These are phyloP conservation scores for Aphanomyces euteiches DNA, from an alignment of 352 stramenopile species.

Conservation along the genomic window DNA sequence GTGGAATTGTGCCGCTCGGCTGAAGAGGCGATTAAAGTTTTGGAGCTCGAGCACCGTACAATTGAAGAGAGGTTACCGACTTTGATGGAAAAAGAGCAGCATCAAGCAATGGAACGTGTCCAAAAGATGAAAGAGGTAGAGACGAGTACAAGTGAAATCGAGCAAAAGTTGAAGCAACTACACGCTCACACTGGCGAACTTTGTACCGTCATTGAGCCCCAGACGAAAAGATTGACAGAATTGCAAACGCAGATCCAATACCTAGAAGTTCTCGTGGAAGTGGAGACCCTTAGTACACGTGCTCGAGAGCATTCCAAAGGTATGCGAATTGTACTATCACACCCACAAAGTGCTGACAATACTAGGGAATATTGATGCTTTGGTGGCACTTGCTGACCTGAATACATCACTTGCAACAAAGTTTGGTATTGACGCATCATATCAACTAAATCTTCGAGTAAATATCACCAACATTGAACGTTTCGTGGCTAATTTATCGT, in stretches of 20 bases:
- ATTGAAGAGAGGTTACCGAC: slow-evolving; percentile 7
- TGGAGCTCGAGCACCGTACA: neutral
- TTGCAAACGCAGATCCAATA: slow-evolving; percentile 22
- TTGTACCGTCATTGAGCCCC: slow-evolving; percentile 15
- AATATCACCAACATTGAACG: neutral
- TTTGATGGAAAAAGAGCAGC: slow-evolving; percentile 1
- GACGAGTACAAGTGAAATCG: neutral
- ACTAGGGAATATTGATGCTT: slow-evolving; percentile 26
- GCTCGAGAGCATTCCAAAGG: slow-evolving; percentile 12
- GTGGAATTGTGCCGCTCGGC: neutral
- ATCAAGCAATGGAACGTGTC: neutral
- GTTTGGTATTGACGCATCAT: slow-evolving; percentile 23
- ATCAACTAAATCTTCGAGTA: slow-evolving; percentile 22
- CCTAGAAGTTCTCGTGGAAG: slow-evolving; percentile 14
- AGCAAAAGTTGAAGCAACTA: slow-evolving; percentile 4
- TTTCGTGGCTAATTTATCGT: neutral
- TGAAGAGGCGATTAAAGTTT: slow-evolving; percentile 2
- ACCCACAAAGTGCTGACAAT: neutral
- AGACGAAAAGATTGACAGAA: slow-evolving; percentile 2
- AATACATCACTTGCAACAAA: slow-evolving; percentile 6
- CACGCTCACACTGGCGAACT: slow-evolving; percentile 16
- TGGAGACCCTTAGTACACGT: slow-evolving; percentile 21
- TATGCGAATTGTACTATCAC: neutral
- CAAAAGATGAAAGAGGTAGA: neutral
- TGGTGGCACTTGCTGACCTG: slow-evolving; percentile 18